These are phyloP conservation scores for Gymnopilus junonius DNA, from an alignment of 768 basidiomycete species.

Conservation along the genomic window DNA sequence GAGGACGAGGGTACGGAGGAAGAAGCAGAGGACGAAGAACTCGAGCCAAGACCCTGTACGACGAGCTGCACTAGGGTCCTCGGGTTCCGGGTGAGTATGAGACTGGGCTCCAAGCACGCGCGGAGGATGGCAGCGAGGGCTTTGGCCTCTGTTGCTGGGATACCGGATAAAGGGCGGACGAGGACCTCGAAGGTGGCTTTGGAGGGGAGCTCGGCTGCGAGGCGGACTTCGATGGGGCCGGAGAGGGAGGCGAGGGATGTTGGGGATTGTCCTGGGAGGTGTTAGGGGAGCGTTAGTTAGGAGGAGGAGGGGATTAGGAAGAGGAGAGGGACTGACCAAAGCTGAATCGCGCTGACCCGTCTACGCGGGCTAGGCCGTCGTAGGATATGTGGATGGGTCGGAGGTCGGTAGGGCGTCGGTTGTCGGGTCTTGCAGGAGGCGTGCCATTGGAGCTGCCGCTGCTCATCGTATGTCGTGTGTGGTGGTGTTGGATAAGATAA, in stretches of 20 bases:
- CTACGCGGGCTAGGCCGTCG: constrained; percentile 69
- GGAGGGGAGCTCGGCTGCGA: constrained; percentile 70
- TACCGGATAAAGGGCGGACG: constrained; percentile 68
- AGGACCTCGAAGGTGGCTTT: constrained; percentile 77
- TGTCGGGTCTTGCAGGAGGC: constrained; percentile 40
- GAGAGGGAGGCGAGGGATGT: constrained; percentile 78
- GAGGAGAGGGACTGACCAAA: constrained; percentile 65
- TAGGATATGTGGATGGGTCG: constrained; percentile 50
- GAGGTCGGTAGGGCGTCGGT: constrained; percentile 36
- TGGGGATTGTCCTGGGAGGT: too few relatives aligned
- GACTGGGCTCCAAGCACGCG: constrained; percentile 58
- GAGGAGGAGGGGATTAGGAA: too few relatives aligned
- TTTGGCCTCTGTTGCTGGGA: constrained; percentile 75
- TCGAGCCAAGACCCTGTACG: constrained; percentile 57
- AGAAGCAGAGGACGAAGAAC: constrained; percentile 37
- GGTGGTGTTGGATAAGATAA: background rate
- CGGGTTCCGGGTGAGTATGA: constrained; percentile 72
- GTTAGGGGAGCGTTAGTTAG: constrained; percentile 18
- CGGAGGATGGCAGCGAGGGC: constrained; percentile 57
- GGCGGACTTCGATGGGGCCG: constrained; percentile 79
- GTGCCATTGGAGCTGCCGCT: too few relatives aligned
- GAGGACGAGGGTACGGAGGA: too few relatives aligned
- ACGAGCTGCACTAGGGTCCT: constrained; percentile 81
- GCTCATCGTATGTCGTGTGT: constrained; percentile 7
- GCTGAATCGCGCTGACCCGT: constrained; percentile 76